phyloP scores from a whole-genome alignment of 1,139 yeast species.

The Saccharomyces hybrid region DNA sequence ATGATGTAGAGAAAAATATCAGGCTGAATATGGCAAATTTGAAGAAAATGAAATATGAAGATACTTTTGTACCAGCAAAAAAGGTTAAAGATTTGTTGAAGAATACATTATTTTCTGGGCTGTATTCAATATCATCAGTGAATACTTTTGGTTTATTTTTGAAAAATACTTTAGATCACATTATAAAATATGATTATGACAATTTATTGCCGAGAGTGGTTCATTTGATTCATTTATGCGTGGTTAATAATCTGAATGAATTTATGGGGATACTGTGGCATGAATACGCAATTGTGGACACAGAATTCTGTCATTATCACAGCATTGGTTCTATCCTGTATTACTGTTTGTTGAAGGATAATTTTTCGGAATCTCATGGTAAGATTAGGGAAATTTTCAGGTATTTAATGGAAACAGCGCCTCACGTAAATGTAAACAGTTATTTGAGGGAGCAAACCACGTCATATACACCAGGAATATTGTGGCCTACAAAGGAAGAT shows the following conservation, averaged over 20 bases:
- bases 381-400: conserved; percentile 50
- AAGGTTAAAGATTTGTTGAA: conserved; percentile 29
- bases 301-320: conserved; percentile 37
- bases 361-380: conserved; percentile 40
- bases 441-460: conserved; percentile 32
- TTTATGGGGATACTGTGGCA: conserved; percentile 31
- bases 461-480: conserved; percentile 26
- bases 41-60: conserved; percentile 35
- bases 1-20: conserved; percentile 51
- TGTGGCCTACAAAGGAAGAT: conserved; percentile 19
- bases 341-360: conserved; percentile 37
- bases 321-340: conserved; percentile 43
- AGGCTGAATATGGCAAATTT: conserved; percentile 30
- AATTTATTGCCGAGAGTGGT: conserved; percentile 49
- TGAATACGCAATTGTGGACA: conserved; percentile 32
- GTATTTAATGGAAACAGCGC: conserved; percentile 30
- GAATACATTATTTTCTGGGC: conserved; percentile 33
- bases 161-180: conserved; percentile 41
- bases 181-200: conserved; percentile 42
- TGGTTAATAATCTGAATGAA: conserved; percentile 28
- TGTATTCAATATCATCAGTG: conserved; percentile 47
- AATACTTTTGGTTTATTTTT: conserved; percentile 47
- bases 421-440: conserved; percentile 28
- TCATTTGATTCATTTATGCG: conserved; percentile 62
- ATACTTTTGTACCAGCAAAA: conserved; percentile 47